Conservation (phyloP, 1,139 yeast genomes). For the Scheffersomyces parashehatae region DNA sequence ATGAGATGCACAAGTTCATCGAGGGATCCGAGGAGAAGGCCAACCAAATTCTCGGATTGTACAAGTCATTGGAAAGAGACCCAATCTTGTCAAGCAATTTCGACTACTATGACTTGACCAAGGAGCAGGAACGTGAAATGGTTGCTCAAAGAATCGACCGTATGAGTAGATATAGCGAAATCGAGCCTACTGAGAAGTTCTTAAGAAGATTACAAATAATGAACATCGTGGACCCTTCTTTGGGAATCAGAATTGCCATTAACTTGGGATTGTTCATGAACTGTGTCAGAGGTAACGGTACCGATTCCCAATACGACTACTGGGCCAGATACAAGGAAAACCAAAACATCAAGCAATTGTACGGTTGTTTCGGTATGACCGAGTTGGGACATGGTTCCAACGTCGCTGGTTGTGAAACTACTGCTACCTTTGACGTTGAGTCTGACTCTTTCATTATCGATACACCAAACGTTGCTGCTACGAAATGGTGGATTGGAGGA, state of each 20-base stretch:
- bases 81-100: slow-evolving; percentile 52
- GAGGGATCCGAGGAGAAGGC: slow-evolving; percentile 55
- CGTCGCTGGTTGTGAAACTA: slow-evolving; percentile 91
- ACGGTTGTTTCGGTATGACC: slow-evolving; percentile 94
- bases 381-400: slow-evolving; percentile 94
- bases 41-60: slow-evolving; percentile 43
- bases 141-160: slow-evolving; percentile 45
- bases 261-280: slow-evolving; percentile 71
- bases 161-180: slow-evolving; percentile 48
- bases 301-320: slow-evolving; percentile 58
- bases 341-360: slow-evolving; percentile 59
- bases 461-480: slow-evolving; percentile 89
- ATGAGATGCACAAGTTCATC: slow-evolving; percentile 37
- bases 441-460: slow-evolving; percentile 71
- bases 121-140: slow-evolving; percentile 49
- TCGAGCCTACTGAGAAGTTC: slow-evolving; percentile 44
- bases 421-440: slow-evolving; percentile 72
- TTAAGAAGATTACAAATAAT: slow-evolving; percentile 44
- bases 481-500: slow-evolving; percentile 99
- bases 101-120: slow-evolving; percentile 54
- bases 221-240: slow-evolving; percentile 60
- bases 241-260: slow-evolving; percentile 55
- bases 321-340: slow-evolving; percentile 83
- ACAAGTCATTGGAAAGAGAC: slow-evolving; percentile 52
- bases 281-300: slow-evolving; percentile 74